Evolutionary conservation across 345 rosid genomes (phyloP), one percentile per base, ranked within the genome.

Genomic region (Bruguiera parviflora): DNA sequence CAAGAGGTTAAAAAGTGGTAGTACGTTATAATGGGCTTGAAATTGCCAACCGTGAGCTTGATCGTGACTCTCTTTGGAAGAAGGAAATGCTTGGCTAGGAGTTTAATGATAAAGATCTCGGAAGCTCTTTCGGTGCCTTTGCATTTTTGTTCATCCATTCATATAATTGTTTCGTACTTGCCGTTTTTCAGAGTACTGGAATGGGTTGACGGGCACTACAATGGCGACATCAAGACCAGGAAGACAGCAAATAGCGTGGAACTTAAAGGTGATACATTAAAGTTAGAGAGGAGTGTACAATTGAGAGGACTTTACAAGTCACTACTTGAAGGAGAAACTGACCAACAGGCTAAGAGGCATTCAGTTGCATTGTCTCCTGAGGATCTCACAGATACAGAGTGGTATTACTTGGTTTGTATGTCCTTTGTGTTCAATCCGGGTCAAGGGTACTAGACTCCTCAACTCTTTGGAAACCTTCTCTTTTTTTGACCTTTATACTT

Each of bases 351-450:
- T 53, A 81, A 78, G 70, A 74, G 84, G 73, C 87, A 88, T 63
- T 72, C 85, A 55, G 86, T 83, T 67, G 82, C 88, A 47, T 78
- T 92, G 74, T 87, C 99, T 65, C 96, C 98, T 3, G 98, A 92
- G 71, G 98, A 95, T 80, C 87, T 95, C 27, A 77, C 97, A 5
- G 96, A 92, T 74, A 89, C 87, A 49, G 99, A 95, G 85, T 95
- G 98, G 99, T 92, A 92, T 77, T 95, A 95, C 83, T 69, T 95
- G 82, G 96, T 95, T 75, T 95, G 91, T 85, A 95, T 95, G 98
- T 90, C 99, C 66, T 95, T 90, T 76, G 77, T 80, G 55, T 95
- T 95, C 91, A 79, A 84, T 77, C 79, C 79, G 35, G 91, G 97
- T 57, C 84, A 92, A 82, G 83, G 96, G 98, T 95, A 83, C 57